A percentile compares a stretch with the other conserved stretches of the same genome.
These are phyloP conservation scores for Pyrenula massariospora DNA, from an alignment of 495 filamentous ascomycete genomes.

Conservation along the genomic window DNA sequence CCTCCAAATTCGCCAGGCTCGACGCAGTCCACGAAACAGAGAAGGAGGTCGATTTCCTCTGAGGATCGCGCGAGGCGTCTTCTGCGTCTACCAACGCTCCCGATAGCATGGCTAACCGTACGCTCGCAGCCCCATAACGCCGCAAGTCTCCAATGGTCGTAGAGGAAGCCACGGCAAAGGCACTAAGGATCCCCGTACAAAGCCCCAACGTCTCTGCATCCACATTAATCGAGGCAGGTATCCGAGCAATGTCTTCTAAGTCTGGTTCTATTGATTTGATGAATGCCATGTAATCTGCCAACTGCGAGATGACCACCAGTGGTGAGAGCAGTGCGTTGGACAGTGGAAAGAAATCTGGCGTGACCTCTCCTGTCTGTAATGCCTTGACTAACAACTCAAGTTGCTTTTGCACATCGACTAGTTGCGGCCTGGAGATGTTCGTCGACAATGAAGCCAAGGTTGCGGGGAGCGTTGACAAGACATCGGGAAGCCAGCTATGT, in stretches of 20 bases:
- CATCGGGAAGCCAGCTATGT: constrained; percentile 19
- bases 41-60: not conserved
- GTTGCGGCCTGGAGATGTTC: constrained; percentile 15
- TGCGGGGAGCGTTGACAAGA: constrained; percentile 11
- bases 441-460: constrained; percentile 17
- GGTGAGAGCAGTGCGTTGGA: constrained; percentile 24
- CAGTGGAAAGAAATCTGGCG: constrained; percentile 7
- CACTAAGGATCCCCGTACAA: constrained; percentile 25
- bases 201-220: constrained; percentile 11
- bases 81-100: constrained; percentile 26
- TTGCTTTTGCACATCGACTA: constrained; percentile 9
- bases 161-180: constrained; percentile 16
- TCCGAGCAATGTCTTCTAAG: not conserved
- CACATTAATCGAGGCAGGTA: not conserved
- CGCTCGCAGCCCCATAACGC: constrained; percentile 10
- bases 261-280: not conserved
- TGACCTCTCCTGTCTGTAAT: constrained; percentile 12
- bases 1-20: not conserved
- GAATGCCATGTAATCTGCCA: constrained; percentile 15
- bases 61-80: constrained; percentile 4
- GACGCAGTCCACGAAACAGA: constrained; percentile 3
- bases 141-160: constrained; percentile 12
- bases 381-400: constrained; percentile 14
- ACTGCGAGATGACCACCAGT: constrained; percentile 23
- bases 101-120: constrained; percentile 25